Evolutionary conservation across 1,284 basidiomycete species (phyloP), one percentile per base, ranked within the genome.

Genomic region (Ceratobasidium sp.): DNA sequence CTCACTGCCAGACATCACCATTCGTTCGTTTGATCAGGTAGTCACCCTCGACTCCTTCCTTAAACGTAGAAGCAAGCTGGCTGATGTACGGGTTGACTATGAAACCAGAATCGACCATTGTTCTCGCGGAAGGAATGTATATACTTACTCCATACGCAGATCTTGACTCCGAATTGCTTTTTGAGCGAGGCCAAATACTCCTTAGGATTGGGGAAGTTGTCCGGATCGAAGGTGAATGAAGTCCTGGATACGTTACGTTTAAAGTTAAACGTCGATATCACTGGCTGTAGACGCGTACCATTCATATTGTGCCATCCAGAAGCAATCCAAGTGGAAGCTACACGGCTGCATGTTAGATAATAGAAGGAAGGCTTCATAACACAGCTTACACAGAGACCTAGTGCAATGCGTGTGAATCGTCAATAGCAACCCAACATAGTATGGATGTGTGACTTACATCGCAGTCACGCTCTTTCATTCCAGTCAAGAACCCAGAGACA

Each of bases 231-330:
- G 3, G 86, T 86, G 77, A 90, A 91, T 9, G 85, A 87, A 73
- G 87, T 89, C 85, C 85, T 86, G 27, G 5, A 33, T 53, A 14
- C 46, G 39, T 11, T 14, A 30, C n/a, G 19, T n/a, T 58, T 30
- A 16, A 14, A 6, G n/a, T 21, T 27, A 44, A 29, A 62, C 3
- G 36, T 19, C 19, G 23, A 29, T 29, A 9, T 23, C 44, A 62
- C 19, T n/a, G 36, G 49, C 33, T 8, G 33, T 8, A 16, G 46
- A 60, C 42, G 69, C 76, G 56, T 67, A 82, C 88, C 88, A 89
- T 77, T 89, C 85, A 75, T 88, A 89, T 75, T 87, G 84, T 75
- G 87, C 88, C 87, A 89, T 89, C 87, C 87, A 89, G 79, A 89
- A 90, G 74, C 88, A 90, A 74, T 91, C 89, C 49, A 90, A 76